Conservation (phyloP, 306 rosid genomes). For the Quercus agrifolia region DNA sequence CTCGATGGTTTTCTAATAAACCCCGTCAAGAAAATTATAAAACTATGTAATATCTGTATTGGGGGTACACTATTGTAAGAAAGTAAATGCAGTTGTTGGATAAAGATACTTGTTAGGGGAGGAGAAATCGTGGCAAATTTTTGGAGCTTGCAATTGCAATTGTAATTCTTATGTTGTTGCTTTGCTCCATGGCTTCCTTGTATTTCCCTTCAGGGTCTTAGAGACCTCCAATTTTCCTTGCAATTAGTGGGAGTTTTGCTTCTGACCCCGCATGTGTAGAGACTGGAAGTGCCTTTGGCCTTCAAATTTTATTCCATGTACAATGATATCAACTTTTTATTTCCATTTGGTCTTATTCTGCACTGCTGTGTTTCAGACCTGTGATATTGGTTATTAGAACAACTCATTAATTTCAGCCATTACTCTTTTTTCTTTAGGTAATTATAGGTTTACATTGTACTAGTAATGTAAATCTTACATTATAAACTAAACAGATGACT, state of each 20-base stretch:
- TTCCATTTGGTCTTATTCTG: slow-evolving; percentile 9
- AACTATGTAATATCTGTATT: slow-evolving; percentile 18
- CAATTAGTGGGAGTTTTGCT: slow-evolving; percentile 45
- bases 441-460: neutral
- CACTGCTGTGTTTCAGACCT: neutral
- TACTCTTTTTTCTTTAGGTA: neutral
- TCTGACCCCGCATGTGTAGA: slow-evolving; percentile 40
- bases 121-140: slow-evolving; percentile 23
- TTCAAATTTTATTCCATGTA: slow-evolving; percentile 34
- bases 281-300: slow-evolving; percentile 31
- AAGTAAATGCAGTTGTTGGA: slow-evolving; percentile 38
- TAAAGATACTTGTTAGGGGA: slow-evolving; percentile 53
- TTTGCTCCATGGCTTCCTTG: slow-evolving; percentile 38
- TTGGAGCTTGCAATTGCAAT: slow-evolving; percentile 57
- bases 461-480: no score
- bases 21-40: slow-evolving; percentile 42
- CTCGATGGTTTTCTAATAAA: slow-evolving; percentile 39
- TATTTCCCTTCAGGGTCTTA: slow-evolving; percentile 34
- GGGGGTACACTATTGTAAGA: slow-evolving; percentile 37
- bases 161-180: slow-evolving; percentile 61
- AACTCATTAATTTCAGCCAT: neutral
- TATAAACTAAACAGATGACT: no score
- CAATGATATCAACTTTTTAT: slow-evolving; percentile 42
- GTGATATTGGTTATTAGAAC: neutral
- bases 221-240: slow-evolving; percentile 47